Evolutionary conservation across 148 eudicot species (phyloP).

Genomic region (Limonium bicolor): DNA sequence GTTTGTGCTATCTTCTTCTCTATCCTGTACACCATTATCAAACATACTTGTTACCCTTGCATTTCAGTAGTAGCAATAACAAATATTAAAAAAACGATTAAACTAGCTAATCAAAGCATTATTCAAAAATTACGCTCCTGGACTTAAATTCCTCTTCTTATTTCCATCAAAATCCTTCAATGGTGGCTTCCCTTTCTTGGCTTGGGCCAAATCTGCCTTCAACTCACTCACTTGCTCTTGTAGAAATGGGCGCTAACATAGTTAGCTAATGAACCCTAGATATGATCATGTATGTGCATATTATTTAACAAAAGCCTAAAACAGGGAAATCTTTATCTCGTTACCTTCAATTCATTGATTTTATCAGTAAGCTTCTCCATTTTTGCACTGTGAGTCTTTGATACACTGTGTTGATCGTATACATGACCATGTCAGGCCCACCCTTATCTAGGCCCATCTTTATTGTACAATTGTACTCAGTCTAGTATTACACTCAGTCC

Average conservation of each 20-base stretch:
- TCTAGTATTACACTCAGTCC: no score
- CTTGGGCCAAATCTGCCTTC: conserved; percentile 59
- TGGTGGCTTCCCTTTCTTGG: conserved; percentile 86
- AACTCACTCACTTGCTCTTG: conserved; percentile 50
- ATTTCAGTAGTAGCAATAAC: neutral
- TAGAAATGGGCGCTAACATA: conserved; percentile 5
- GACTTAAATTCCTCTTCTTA: conserved; percentile 48
- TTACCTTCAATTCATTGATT: conserved; percentile 77
- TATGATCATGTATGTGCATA: neutral
- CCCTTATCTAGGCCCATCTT: no score
- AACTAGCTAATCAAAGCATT: neutral
- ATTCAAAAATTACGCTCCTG: conserved; percentile 66
- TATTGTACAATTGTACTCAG: no score
- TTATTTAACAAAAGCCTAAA: neutral
- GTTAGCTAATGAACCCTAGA: neutral
- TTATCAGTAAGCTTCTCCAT: conserved; percentile 55
- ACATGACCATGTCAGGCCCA: no score
- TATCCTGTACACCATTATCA: conserved; percentile 26
- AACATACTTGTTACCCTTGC: no score
- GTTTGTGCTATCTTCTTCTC: conserved; percentile 68
- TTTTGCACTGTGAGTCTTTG: conserved; percentile 74
- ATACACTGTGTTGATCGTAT: conserved; percentile 95
- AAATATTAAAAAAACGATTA: neutral
- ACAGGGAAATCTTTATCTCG: neutral
- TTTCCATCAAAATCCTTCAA: conserved; percentile 64